phyloP scores from a whole-genome alignment of 768 basidiomycete species.

The Sarcodon sp. region DNA sequence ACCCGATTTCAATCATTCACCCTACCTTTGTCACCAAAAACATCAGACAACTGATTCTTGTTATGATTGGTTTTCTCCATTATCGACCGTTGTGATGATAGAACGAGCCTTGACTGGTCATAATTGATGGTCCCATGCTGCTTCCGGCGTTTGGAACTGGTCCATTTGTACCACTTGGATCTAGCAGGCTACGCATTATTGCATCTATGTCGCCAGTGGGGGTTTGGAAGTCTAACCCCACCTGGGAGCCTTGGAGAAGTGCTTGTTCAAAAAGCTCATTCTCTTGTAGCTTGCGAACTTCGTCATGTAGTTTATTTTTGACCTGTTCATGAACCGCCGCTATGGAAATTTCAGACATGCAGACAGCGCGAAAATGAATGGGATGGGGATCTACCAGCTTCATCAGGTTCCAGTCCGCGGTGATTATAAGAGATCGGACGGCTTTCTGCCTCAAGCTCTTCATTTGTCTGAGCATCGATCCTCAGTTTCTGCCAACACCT shows the following conservation, averaged over 20 bases:
- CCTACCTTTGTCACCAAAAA: too few species aligned
- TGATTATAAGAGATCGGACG: slow-evolving; percentile 21
- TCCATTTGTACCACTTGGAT: background rate
- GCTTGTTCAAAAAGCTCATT: slow-evolving; percentile 29
- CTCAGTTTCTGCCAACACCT: slow-evolving; percentile 22
- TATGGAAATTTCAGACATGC: background rate
- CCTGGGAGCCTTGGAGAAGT: slow-evolving; percentile 21
- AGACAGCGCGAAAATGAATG: background rate
- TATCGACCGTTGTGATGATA: too few species aligned
- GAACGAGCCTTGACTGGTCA: background rate
- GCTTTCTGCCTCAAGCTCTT: slow-evolving; percentile 21
- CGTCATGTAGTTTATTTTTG: slow-evolving; percentile 21
- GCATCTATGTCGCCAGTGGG: slow-evolving; percentile 23
- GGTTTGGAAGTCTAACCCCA: slow-evolving; percentile 21
- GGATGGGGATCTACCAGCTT: slow-evolving; percentile 21
- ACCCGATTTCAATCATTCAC: too few species aligned
- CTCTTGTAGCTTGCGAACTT: slow-evolving; percentile 27
- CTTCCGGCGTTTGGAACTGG: background rate
- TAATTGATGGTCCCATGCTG: background rate
- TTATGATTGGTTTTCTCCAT: too few species aligned
- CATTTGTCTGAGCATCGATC: slow-evolving; percentile 20
- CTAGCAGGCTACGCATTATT: slow-evolving; percentile 29
- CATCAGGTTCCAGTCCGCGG: slow-evolving; percentile 19
- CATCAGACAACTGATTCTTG: too few species aligned
- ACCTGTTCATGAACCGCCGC: slow-evolving; percentile 20